These are phyloP conservation scores for Tetratostichococcus sp. DNA, from an alignment of 139 green algal genomes.

Conservation along the genomic window DNA sequence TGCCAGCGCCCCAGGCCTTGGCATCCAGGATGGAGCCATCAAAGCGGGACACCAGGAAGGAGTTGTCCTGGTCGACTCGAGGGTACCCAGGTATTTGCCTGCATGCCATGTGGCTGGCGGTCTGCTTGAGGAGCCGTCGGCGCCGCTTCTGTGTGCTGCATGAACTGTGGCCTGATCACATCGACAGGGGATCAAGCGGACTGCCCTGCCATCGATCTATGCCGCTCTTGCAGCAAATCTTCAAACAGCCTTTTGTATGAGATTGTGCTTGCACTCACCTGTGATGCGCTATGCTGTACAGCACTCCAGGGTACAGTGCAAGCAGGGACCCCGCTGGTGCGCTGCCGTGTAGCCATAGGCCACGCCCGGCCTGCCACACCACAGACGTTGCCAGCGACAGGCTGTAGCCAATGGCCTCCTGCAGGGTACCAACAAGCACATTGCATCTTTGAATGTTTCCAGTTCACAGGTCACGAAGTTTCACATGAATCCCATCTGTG, in stretches of 20 bases:
- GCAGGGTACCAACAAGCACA: too few relatives aligned
- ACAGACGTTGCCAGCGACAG: background rate
- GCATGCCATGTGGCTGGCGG: too few relatives aligned
- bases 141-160: too few relatives aligned
- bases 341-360: conserved; percentile 23
- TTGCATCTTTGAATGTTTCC: too few relatives aligned
- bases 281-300: conserved; percentile 39
- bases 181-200: too few relatives aligned
- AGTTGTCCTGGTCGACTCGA: conserved; percentile 41
- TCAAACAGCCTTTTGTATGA: too few relatives aligned
- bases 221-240: too few relatives aligned
- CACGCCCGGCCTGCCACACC: conserved; percentile 20
- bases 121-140: too few relatives aligned
- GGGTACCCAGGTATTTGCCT: conserved; percentile 60
- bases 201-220: too few relatives aligned
- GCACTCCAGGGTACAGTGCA: conserved; percentile 61
- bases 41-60: conserved; percentile 55
- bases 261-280: conserved; percentile 8
- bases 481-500: too few relatives aligned
- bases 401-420: background rate
- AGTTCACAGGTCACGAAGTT: too few relatives aligned
- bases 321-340: conserved; percentile 43
- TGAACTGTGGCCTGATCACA: too few relatives aligned
- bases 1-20: conserved; percentile 42
- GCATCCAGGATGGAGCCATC: conserved; percentile 60